Evolutionary conservation across 1,139 yeast genomes (phyloP).

Genomic region (Candida dubliniensis): DNA sequence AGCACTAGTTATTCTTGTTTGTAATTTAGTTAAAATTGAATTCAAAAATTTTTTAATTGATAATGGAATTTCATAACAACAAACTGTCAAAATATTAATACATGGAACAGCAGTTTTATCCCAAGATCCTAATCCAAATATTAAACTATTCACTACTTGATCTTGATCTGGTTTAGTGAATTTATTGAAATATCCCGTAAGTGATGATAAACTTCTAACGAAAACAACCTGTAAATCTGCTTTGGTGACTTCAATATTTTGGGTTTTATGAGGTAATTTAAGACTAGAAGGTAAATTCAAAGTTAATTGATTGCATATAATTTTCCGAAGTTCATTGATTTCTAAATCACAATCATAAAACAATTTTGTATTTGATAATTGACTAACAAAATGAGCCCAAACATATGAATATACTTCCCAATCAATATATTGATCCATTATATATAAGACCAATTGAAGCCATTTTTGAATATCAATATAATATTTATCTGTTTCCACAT

Average conservation of each 20-base stretch:
- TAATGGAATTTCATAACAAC: slow-evolving; percentile 78
- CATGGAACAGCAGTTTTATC: slow-evolving; percentile 79
- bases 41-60: slow-evolving; percentile 70
- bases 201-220: slow-evolving; percentile 63
- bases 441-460: slow-evolving; percentile 50
- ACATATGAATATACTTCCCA: slow-evolving; percentile 74
- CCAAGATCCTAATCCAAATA: slow-evolving; percentile 70
- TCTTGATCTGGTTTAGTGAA: slow-evolving; percentile 69
- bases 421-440: slow-evolving; percentile 55
- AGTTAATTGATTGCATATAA: slow-evolving; percentile 63
- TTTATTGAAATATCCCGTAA: slow-evolving; percentile 63
- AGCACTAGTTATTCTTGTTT: slow-evolving; percentile 69
- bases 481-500: slow-evolving; percentile 11
- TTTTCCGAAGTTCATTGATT: slow-evolving; percentile 45
- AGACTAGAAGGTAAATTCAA: slow-evolving; percentile 47
- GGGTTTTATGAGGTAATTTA: slow-evolving; percentile 33
- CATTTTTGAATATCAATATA: slow-evolving; percentile 51
- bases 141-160: slow-evolving; percentile 61
- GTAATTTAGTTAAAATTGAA: slow-evolving; percentile 65
- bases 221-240: slow-evolving; percentile 68
- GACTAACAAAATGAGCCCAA: slow-evolving; percentile 72
- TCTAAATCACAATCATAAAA: slow-evolving; percentile 48
- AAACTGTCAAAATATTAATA: slow-evolving; percentile 70
- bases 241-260: slow-evolving; percentile 38
- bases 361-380: slow-evolving; percentile 60